Evolutionary conservation across 306 rosid genomes (phyloP), one percentile per base, ranked within the genome.

Genomic region (Dalbergia cultrata): DNA sequence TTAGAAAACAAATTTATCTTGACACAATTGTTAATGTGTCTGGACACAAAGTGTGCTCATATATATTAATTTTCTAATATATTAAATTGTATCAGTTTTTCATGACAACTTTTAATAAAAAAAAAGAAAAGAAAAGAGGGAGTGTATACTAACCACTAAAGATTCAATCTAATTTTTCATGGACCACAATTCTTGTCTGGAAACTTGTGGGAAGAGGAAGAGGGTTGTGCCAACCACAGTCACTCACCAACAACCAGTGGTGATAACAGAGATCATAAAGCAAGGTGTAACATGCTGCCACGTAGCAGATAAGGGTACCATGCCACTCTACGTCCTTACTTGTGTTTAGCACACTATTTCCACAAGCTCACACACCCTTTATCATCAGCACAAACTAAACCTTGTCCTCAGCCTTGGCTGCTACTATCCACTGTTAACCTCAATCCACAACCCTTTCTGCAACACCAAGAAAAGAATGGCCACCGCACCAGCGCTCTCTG

Each of bases 401-500:
- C 50, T 67, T 67, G 16, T 12, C 26, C 61, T 72, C 56, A 63
- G 31, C 7, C 8, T 52, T 9, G 31, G 31, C 8, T 1, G 47
- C 35, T 62, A 7, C 34, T 33, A 47, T 58, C 62, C 44, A 12
- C 16, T 21, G 17, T n/a, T 49, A 11, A 49, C 5, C 39, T 67
- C n/a, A 57, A 68, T 6, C 58, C 0, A 22, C 49, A n/a, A 44
- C 61, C 16, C 5, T 22, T 31, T 14, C 11, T 10, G n/a, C 63
- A 71, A 2, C 7, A 63, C 65, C 70, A 63, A 21, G 2, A 0
- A 56, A 57, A 75, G 4, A 70, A 91, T 85, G 92, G 88, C 92
- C 39, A 84, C 86, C 72, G 65, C 84, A 72, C 69, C 89, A 34
- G 89, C 92, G n/a, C 82, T 90, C 41, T 86, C 98, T 4, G 85